Conservation (phyloP, 805 yeast genomes). For the Wickerhamiella shivajii region DNA sequence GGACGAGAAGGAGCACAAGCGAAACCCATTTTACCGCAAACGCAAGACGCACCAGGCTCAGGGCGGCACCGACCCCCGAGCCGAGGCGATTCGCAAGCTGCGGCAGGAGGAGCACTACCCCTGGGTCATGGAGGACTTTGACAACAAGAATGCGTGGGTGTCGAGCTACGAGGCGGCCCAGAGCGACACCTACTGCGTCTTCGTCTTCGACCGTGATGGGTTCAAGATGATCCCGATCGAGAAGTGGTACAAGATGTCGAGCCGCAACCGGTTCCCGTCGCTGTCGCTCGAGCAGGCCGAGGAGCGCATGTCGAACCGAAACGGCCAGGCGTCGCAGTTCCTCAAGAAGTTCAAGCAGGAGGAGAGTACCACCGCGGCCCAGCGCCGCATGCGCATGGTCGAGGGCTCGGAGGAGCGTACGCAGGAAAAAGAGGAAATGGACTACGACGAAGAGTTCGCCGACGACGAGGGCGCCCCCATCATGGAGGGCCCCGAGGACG, state of each 20-base stretch:
- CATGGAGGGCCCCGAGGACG: constrained; percentile 91
- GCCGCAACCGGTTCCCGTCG: constrained; percentile 85
- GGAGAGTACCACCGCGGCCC: constrained; percentile 9
- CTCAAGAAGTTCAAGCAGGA: constrained; percentile 57
- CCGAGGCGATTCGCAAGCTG: constrained; percentile 67
- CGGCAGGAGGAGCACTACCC: constrained; percentile 95
- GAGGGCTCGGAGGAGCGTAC: constrained; percentile 29
- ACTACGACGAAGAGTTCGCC: constrained; percentile 91
- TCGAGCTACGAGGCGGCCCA: constrained; percentile 91
- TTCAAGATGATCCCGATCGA: constrained; percentile 93
- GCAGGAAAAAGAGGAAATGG: constrained; percentile 76
- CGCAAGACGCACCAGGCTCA: constrained; percentile 76
- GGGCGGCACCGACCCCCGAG: constrained; percentile 63
- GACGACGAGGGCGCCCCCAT: constrained; percentile 99
- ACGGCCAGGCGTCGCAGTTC: constrained; percentile 71
- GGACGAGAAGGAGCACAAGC: constrained; percentile 18
- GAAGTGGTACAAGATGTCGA: constrained; percentile 84
- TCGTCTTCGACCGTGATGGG: constrained; percentile 67
- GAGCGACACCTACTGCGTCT: constrained; percentile 69
- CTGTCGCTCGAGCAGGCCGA: constrained; percentile 94
- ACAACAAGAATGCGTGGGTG: constrained; percentile 86
- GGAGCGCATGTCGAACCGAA: constrained; percentile 72
- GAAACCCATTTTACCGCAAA: constrained; percentile 34
- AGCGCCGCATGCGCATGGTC: constrained; percentile 18
- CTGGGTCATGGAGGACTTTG: constrained; percentile 96